Conservation (phyloP, 352 stramenopile genomes). For the Phytophthora pistaciae region DNA sequence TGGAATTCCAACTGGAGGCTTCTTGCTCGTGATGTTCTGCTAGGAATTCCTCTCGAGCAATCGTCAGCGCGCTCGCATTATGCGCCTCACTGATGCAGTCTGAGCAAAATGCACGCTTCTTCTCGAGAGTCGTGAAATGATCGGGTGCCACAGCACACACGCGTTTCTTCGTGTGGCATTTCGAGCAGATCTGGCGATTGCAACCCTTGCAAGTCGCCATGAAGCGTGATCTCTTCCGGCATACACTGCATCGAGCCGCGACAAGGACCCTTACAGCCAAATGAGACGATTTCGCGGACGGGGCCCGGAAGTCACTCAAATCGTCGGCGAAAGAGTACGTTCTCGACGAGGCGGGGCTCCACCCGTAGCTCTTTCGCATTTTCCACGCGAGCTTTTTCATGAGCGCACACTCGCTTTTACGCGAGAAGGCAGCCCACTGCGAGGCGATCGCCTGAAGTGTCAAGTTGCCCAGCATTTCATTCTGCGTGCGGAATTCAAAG, state of each 20-base stretch:
- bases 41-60: conserved; percentile 33
- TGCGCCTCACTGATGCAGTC: conserved; percentile 30
- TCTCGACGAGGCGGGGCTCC: conserved; percentile 19
- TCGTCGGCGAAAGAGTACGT: conserved; percentile 37
- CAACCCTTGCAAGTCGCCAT: conserved; percentile 33
- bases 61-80: conserved; percentile 20
- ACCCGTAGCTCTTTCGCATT: conserved; percentile 28
- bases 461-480: conserved; percentile 16
- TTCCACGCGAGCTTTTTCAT: conserved; percentile 41
- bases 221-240: conserved; percentile 24
- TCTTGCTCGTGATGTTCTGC: conserved; percentile 15
- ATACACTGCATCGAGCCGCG: conserved; percentile 17
- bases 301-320: conserved; percentile 24
- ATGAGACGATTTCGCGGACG: conserved; percentile 7
- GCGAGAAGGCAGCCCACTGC: conserved; percentile 22
- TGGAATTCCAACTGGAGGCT: conserved; percentile 2
- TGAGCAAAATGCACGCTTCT: conserved; percentile 35
- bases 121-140: conserved; percentile 28
- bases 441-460: conserved; percentile 30
- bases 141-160: conserved; percentile 35
- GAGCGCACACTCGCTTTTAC: conserved; percentile 31
- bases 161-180: conserved; percentile 29
- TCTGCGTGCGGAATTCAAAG: conserved; percentile 33
- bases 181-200: conserved; percentile 24
- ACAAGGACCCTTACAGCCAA: conserved; percentile 5